Evolutionary conservation across 805 yeast species (phyloP), one percentile per base, ranked within the genome.

Genomic region (Pichia rugopelliculosa): DNA sequence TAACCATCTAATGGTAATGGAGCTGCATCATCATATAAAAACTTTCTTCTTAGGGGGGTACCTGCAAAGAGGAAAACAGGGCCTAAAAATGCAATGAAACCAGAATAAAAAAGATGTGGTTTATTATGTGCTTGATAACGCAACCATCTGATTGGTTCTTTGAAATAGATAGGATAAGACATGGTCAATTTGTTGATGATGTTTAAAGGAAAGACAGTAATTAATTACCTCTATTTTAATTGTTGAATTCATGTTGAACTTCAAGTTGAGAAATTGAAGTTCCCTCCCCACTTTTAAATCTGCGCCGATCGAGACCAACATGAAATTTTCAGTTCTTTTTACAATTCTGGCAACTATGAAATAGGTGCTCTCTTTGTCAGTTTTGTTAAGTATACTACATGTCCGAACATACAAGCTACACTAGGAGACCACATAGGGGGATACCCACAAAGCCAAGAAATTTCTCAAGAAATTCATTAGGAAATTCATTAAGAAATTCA

Each of bases 61-160:
- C 75, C 74, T 26, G 73, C 70, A 47, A 77, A 58, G 34, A 84
- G 71, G 47, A 84, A 75, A 6, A 79, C 65, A 12, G 93, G 91
- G 5, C 86, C 88, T 43, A 82, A 62, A 38, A 78, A 60, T 8
- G 89, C 95, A 58, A 85, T 71, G 34, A 72, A 71, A 20, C 79
- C 74, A 25, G 88, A 72, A 59, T 74, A 80, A 62, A 84, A 81
- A 53, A 84, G 70, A 66, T 84, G 87, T 38, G 95, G 95, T 61
- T 80, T 79, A 55, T 77, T 77, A 68, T 84, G 84, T 22, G 90
- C 85, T 56, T 80, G 82, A 68, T 79, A 84, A 63, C 90, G 82
- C 55, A 74, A 65, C 86, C 86, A 81, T 62, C 81, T 79, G 30
- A 79, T 58, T 48, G 87, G 87, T 58, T 79, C 76, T 58, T 76